Percentiles rank a stretch among this genome's conserved stretches.
Evolutionary conservation across 192 early-diverging fungal species (phyloP).

Genomic region (Gonapodya prolifera): DNA sequence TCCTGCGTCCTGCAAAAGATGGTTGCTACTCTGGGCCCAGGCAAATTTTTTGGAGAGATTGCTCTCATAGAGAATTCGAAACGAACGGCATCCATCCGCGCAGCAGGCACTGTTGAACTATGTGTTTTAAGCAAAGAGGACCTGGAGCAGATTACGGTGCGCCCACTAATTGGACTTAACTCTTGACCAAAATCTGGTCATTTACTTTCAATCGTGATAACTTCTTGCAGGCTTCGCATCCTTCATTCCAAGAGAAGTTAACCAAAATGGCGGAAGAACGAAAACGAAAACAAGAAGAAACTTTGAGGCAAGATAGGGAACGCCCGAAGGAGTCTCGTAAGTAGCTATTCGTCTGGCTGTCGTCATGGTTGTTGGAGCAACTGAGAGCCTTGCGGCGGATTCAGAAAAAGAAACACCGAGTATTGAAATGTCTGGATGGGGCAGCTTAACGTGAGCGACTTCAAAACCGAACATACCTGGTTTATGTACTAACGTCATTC

Average conservation of each 20-base stretch:
- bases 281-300: background rate
- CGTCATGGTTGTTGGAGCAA: too few species aligned
- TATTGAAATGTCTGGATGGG: too few species aligned
- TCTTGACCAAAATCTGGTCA: background rate
- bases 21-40: background rate
- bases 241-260: background rate
- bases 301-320: background rate
- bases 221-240: background rate
- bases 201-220: background rate
- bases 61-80: conserved; percentile 10
- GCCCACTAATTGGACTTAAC: too few species aligned
- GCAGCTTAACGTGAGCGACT: too few species aligned
- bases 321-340: too few species aligned
- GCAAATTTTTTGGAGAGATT: conserved; percentile 9
- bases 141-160: conserved; percentile 9
- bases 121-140: conserved; percentile 8
- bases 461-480: too few species aligned
- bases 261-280: background rate
- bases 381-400: too few species aligned
- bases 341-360: too few species aligned
- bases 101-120: conserved; percentile 8
- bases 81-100: conserved; percentile 13
- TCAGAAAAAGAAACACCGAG: too few species aligned
- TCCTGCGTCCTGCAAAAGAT: too few species aligned
- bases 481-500: too few species aligned